Percentiles rank a stretch among this genome's conserved stretches.
Conservation (phyloP, 306 rosid genomes). For the Acacia crassicarpa region DNA sequence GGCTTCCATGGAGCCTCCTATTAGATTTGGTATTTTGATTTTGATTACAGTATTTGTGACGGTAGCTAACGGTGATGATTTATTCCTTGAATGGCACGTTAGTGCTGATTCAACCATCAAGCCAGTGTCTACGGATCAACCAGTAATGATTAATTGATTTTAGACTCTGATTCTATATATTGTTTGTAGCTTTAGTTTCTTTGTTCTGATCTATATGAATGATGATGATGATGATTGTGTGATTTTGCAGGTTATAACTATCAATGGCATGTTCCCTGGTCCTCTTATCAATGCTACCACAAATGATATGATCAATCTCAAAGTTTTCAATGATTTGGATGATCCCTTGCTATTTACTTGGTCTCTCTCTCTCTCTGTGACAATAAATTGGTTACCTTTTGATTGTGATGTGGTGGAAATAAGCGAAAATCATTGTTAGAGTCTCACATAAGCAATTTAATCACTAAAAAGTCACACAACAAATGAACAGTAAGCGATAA, state of each 20-base stretch:
- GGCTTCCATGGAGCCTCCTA: constrained; percentile 25
- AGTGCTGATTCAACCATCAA: constrained; percentile 28
- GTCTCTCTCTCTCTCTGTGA: constrained; percentile 21
- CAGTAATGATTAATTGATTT: constrained; percentile 31
- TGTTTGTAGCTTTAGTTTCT: background rate
- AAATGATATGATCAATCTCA: constrained; percentile 58
- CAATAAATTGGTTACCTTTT: background rate
- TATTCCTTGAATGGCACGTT: constrained; percentile 63
- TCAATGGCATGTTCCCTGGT: constrained; percentile 84
- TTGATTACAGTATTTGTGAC: constrained; percentile 9
- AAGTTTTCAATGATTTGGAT: constrained; percentile 66
- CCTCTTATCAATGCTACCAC: constrained; percentile 80
- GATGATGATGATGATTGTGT: background rate
- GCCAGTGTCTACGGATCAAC: constrained; percentile 48
- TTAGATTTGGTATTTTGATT: constrained; percentile 23
- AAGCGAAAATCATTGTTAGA: no score
- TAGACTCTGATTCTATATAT: background rate
- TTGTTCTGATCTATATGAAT: background rate
- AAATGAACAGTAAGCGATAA: no score
- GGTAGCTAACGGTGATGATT: constrained; percentile 33
- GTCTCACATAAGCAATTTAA: no score
- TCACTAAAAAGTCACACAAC: no score
- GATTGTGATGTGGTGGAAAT: no score
- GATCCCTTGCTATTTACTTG: constrained; percentile 81
- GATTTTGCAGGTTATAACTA: constrained; percentile 65